Conservation (phyloP, 2,329 filamentous ascomycete genomes). For the Bipolaris cookei region DNA sequence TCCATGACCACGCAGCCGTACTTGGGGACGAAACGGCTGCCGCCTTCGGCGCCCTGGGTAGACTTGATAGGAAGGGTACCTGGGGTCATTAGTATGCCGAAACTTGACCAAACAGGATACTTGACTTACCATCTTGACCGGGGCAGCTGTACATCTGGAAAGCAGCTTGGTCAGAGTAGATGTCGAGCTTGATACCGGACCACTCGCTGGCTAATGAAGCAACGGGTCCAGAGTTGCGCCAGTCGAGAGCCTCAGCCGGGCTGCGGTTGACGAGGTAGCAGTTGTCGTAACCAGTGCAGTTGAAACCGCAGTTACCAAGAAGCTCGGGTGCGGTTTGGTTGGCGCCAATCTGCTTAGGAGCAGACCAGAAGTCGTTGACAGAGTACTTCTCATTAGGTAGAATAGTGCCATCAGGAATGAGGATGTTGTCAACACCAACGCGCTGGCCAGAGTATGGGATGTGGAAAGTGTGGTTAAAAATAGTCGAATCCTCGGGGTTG, state of each 20-base stretch:
- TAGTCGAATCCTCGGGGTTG: constrained; percentile 70
- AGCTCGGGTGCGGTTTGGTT: constrained; percentile 69
- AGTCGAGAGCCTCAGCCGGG: constrained; percentile 65
- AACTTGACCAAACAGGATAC: background rate
- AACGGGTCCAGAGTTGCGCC: constrained; percentile 64
- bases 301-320: constrained; percentile 75
- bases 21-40: constrained; percentile 69
- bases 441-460: constrained; percentile 75
- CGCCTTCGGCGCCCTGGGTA: constrained; percentile 69
- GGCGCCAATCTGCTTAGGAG: constrained; percentile 78
- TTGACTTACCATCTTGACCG: constrained; percentile 68
- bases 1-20: constrained; percentile 91
- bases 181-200: constrained; percentile 82
- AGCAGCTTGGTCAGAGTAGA: constrained; percentile 83
- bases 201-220: constrained; percentile 73
- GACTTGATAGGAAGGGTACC: constrained; percentile 68
- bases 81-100: constrained; percentile 24
- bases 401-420: constrained; percentile 64
- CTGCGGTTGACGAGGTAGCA: constrained; percentile 73
- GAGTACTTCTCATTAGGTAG: constrained; percentile 69
- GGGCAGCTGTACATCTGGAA: constrained; percentile 89
- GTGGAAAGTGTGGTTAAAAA: constrained; percentile 74
- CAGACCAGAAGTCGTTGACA: constrained; percentile 82
- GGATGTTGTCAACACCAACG: constrained; percentile 66
- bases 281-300: constrained; percentile 85